These are phyloP conservation scores for Dianthus caryophyllus DNA, from an alignment of 148 eudicot genomes.

Conservation along the genomic window DNA sequence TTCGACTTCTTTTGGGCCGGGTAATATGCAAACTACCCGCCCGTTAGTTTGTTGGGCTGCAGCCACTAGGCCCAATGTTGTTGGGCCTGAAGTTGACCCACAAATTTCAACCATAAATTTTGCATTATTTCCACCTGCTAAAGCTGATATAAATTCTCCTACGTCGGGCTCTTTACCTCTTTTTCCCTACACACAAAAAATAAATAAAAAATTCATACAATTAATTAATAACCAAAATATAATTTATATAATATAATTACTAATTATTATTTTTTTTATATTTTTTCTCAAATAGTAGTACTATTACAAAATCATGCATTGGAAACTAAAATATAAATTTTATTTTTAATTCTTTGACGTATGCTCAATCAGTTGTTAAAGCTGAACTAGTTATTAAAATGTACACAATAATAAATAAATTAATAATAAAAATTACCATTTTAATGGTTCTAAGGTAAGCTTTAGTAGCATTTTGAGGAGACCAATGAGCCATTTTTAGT, in stretches of 20 bases:
- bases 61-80: conserved; percentile 33
- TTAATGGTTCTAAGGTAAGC: conserved; percentile 37
- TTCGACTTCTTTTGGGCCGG: conserved; percentile 16
- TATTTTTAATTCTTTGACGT: no score
- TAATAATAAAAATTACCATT: conserved; percentile 27
- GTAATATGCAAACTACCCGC: conserved; percentile 31
- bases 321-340: no score
- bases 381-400: no score
- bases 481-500: conserved; percentile 29
- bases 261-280: no score
- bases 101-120: conserved; percentile 31
- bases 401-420: no score
- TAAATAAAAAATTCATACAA: no score
- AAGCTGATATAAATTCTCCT: conserved; percentile 37
- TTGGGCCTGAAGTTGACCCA: conserved; percentile 27
- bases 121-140: conserved; percentile 42
- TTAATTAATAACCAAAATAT: background rate
- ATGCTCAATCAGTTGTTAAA: no score
- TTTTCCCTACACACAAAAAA: conserved; percentile 32
- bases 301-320: no score
- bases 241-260: no score
- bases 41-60: conserved; percentile 37
- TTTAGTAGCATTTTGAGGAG: conserved; percentile 43
- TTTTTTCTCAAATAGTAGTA: no score
- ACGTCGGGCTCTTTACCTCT: conserved; percentile 40